Evolutionary conservation across 495 filamentous ascomycete species (phyloP).

Genomic region (Saxispiralis lemnorum): DNA sequence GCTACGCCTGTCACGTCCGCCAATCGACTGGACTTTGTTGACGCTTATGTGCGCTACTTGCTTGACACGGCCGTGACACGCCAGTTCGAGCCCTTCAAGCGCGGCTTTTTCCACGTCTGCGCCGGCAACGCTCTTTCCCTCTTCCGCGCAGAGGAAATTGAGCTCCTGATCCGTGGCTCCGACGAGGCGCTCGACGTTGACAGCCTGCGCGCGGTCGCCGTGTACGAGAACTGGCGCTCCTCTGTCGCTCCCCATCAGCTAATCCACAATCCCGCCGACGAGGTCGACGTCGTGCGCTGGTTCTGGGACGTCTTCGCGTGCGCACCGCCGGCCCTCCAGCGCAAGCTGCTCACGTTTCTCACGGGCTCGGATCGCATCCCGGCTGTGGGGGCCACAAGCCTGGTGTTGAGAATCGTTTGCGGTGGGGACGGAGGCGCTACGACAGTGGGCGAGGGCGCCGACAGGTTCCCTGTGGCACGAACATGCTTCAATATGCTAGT

Average conservation of each 20-base stretch:
- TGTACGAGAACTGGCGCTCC: conserved; percentile 62
- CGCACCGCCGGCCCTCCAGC: conserved; percentile 48
- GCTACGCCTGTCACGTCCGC: conserved; percentile 61
- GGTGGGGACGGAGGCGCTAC: conserved; percentile 16
- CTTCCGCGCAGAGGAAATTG: conserved; percentile 89
- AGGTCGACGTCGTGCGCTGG: conserved; percentile 56
- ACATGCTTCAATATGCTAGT: conserved; percentile 83
- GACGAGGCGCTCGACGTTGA: conserved; percentile 66
- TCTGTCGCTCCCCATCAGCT: conserved; percentile 13
- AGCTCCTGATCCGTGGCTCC: conserved; percentile 75
- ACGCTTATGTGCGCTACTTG: conserved; percentile 65
- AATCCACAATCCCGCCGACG: conserved; percentile 29
- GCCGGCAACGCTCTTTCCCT: conserved; percentile 76
- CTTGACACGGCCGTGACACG: conserved; percentile 62
- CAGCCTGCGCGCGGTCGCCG: conserved; percentile 57
- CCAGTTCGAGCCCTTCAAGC: conserved; percentile 90
- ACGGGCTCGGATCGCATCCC: conserved; percentile 90
- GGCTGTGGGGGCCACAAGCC: conserved; percentile 70
- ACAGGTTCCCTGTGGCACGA: conserved; percentile 66
- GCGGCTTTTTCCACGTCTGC: conserved; percentile 87
- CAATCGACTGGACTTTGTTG: conserved; percentile 77
- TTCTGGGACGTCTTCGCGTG: conserved; percentile 72
- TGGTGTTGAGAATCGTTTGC: conserved; percentile 55
- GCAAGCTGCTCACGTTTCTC: conserved; percentile 68
- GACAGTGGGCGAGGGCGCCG: conserved; percentile 40